Evolutionary conservation across 1,284 basidiomycete species (phyloP).

Genomic region (Athelia sp.): DNA sequence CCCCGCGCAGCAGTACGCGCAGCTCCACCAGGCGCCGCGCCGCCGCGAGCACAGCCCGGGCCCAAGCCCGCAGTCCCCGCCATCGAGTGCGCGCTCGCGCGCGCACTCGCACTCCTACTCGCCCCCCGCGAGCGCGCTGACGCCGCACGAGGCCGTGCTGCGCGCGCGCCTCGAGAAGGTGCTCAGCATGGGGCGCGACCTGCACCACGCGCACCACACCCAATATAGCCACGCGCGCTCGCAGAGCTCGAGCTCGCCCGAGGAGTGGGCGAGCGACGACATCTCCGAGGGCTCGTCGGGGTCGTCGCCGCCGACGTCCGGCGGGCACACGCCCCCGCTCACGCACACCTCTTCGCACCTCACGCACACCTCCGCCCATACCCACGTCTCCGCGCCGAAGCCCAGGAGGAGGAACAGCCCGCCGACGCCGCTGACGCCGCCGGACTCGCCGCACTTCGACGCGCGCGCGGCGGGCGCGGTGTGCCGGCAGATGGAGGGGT

Average conservation of each 20-base stretch:
- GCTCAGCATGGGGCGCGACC: conserved; percentile 26
- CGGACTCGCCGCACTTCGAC: conserved; percentile 38
- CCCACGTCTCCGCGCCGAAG: conserved; percentile 6
- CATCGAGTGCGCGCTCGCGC: background rate
- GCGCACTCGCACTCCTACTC: background rate
- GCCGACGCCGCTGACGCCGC: conserved; percentile 18
- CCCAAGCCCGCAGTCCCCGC: background rate
- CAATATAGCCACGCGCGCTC: background rate
- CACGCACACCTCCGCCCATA: background rate
- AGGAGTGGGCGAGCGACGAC: background rate
- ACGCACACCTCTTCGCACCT: background rate
- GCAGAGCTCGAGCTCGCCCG: background rate
- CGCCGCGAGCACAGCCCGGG: background rate
- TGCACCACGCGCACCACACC: conserved; percentile 8
- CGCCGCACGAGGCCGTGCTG: conserved; percentile 53
- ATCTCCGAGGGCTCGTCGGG: background rate
- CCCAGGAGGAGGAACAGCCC: conserved; percentile 8
- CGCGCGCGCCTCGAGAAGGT: conserved; percentile 51
- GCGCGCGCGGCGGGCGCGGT: conserved; percentile 53
- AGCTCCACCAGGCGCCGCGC: background rate
- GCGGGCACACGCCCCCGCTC: background rate
- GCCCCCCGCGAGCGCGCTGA: conserved; percentile 10
- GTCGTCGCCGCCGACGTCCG: background rate
- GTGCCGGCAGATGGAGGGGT: conserved; percentile 55
- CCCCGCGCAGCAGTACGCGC: background rate